phyloP scores from a whole-genome alignment of 176 grass and related monocot species.

The Ensete glaucum region DNA sequence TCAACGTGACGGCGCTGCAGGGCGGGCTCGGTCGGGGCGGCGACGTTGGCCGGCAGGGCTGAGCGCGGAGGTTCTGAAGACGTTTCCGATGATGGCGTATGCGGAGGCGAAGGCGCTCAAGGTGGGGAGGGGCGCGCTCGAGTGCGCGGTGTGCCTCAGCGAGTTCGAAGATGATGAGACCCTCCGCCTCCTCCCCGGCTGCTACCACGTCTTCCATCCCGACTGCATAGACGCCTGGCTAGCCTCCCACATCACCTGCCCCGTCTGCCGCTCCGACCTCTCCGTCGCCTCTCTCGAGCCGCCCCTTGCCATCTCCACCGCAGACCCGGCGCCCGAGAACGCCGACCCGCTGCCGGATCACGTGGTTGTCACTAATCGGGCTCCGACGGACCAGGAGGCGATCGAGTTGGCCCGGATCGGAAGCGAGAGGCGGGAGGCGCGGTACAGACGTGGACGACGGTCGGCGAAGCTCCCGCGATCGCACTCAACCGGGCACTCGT shows the following conservation, averaged over 20 bases:
- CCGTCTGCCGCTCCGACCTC: constrained; percentile 71
- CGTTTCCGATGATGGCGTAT: constrained; percentile 62
- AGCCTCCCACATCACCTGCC: constrained; percentile 61
- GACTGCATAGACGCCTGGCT: constrained; percentile 92
- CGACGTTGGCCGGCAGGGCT: constrained; percentile 27
- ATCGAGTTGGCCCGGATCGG: constrained; percentile 55
- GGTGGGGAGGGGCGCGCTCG: constrained; percentile 32
- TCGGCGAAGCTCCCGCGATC: constrained; percentile 46
- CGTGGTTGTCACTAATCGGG: constrained; percentile 28
- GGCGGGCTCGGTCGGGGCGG: background rate
- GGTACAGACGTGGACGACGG: constrained; percentile 36
- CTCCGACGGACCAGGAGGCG: constrained; percentile 14
- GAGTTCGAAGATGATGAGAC: constrained; percentile 90
- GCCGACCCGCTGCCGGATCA: constrained; percentile 17
- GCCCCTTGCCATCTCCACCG: background rate
- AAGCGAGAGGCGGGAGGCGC: constrained; percentile 41
- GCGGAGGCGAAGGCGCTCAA: constrained; percentile 48
- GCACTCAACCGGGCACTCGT: constrained; percentile 67
- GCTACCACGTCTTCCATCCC: constrained; percentile 74
- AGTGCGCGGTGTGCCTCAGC: constrained; percentile 83
- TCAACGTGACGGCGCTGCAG: background rate
- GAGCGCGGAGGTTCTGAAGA: constrained; percentile 39
- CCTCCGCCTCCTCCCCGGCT: constrained; percentile 66
- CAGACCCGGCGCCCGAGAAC: background rate
- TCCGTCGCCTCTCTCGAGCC: constrained; percentile 20